A percentile compares a stretch with the other conserved stretches of the same genome.
Evolutionary conservation across 805 yeast genomes (phyloP).

Genomic region (Ogataea nitratoaversa): DNA sequence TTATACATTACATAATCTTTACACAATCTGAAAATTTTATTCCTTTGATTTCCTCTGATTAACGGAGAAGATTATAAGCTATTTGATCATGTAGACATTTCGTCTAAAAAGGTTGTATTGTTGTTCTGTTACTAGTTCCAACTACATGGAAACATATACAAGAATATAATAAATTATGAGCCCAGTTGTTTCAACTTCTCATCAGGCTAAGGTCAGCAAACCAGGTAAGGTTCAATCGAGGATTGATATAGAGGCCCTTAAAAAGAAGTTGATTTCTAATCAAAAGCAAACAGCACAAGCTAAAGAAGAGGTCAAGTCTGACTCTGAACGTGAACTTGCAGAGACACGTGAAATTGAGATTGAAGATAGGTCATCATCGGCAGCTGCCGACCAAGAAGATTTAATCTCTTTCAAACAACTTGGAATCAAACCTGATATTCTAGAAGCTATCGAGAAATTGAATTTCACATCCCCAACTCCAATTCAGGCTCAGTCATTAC

Average conservation of each 20-base stretch:
- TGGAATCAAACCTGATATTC: conserved; percentile 68
- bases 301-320: conserved; percentile 3
- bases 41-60: not conserved
- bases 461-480: conserved; percentile 86
- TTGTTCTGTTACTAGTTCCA: too few species aligned
- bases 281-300: conserved; percentile 18
- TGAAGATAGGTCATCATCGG: conserved; percentile 9
- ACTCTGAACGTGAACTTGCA: too few species aligned
- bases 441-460: conserved; percentile 73
- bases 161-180: too few species aligned
- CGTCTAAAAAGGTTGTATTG: too few species aligned
- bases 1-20: not conserved
- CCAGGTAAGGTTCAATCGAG: conserved; percentile 14
- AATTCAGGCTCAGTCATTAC: conserved; percentile 87
- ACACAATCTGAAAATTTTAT: not conserved
- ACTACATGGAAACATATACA: too few species aligned
- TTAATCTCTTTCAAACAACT: conserved; percentile 44
- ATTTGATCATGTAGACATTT: too few species aligned
- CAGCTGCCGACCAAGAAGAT: conserved; percentile 8
- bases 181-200: too few species aligned
- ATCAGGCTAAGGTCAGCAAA: conserved; percentile 5
- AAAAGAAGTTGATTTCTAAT: conserved; percentile 22
- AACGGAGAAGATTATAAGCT: too few species aligned
- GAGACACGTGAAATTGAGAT: too few species aligned
- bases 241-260: conserved; percentile 27